These are phyloP conservation scores for Areca catechu DNA, from an alignment of 176 grass and related monocot species.

Conservation along the genomic window DNA sequence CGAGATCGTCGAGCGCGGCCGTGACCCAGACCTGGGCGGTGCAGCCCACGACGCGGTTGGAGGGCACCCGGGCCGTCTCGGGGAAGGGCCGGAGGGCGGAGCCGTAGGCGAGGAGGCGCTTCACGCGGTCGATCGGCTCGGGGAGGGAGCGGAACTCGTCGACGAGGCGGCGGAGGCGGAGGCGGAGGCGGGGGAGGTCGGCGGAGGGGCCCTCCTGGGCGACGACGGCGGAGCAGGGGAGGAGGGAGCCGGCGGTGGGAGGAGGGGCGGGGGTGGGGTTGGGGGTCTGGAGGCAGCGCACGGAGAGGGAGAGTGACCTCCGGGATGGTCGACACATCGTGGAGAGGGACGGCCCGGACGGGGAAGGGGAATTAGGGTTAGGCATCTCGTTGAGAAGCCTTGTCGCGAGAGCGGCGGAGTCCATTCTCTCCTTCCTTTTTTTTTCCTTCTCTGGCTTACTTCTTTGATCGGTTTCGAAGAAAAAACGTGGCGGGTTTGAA, in stretches of 20 bases:
- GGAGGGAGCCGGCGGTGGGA: background rate
- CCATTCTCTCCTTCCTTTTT: too few relatives aligned
- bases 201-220: background rate
- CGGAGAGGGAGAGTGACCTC: constrained; percentile 10
- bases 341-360: background rate
- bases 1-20: background rate
- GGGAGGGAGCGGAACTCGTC: constrained; percentile 58
- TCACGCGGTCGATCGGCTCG: constrained; percentile 42
- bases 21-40: constrained; percentile 22
- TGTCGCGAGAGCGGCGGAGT: too few relatives aligned
- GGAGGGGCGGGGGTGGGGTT: background rate
- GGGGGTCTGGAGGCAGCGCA: constrained; percentile 32
- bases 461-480: too few relatives aligned
- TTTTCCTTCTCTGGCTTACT: too few relatives aligned
- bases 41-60: constrained; percentile 90
- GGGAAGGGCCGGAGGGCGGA: constrained; percentile 52
- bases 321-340: background rate
- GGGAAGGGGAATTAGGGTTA: too few relatives aligned
- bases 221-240: constrained; percentile 22
- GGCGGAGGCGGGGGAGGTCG: constrained; percentile 15
- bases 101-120: constrained; percentile 52
- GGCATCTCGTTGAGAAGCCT: too few relatives aligned
- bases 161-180: constrained; percentile 36
- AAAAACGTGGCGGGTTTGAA: too few relatives aligned
- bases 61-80: constrained; percentile 28